Base-by-base conservation (phyloP, 202 grass and related monocot species). In the Eragrostis tef region DNA sequence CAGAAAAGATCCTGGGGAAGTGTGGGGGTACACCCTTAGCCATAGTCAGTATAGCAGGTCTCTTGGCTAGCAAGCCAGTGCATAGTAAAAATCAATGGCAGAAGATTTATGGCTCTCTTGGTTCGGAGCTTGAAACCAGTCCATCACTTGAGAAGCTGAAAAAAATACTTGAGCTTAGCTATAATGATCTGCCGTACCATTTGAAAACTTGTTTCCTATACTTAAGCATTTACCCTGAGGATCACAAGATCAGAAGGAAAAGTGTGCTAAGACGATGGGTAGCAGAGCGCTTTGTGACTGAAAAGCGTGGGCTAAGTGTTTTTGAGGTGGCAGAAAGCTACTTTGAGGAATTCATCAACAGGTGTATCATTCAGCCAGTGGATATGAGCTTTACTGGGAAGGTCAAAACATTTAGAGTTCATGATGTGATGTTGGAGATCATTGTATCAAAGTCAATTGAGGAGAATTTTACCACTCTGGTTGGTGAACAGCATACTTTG, bases 371-470 rank as follows among this genome's bases (percentile, higher is more conserved):
- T n/a, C 81, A 49, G 6, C 83, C 86, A 16, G 27, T 79, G 13
- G 81, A 83, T 25, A 83, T 68, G 6, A 67, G 81, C 57, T 59
- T 79, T 15, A 62, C 20, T 41, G 89, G 92, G 6, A 85, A 87
- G 69, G 67, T 91, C 9, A 89, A 87, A 67, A 85, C 59, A 12
- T 94, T 79, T 31, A 44, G 64, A 81, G 81, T 91, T 47, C 83
- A 91, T 34, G 81, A 89, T 29, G 0, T 94, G 50, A 91, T 91
- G 86, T 34, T 88, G 6, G 86, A 91, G 61, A 77, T 91, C 62
- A 91, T 88, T 53, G 64, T 91, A 11, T 79, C 78, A 3, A 88
- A 82, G 24, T 91, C 89, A 63, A 45, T 73, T 49, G 86, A 86
- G 27, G 78, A 91, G 13, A 91, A 91, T 67, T 91, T 91, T 84